Evolutionary conservation across 441 rosid species (phyloP), one percentile per base, ranked within the genome.

Genomic region (Macaranga tanarius): DNA sequence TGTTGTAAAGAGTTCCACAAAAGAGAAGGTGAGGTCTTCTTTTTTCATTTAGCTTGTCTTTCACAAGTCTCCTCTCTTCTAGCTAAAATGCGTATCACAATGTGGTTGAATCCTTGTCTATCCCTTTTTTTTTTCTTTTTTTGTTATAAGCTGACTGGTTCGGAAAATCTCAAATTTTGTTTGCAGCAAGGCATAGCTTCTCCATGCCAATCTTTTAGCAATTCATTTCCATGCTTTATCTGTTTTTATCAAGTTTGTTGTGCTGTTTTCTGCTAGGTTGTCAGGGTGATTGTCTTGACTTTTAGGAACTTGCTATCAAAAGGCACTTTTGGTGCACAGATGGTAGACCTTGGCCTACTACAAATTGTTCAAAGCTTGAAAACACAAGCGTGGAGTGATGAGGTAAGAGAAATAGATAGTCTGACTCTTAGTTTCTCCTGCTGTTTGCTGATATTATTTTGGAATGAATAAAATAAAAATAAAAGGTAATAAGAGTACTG

Each of bases 341-440:
- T 96, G 99, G 95, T 96, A 71, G 98, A 92, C 75, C 93, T 93
- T 78, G 97, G 98, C 62, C 86, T 96, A 76, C 97, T 87, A 64
- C 99, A 96, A 77, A 80, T 90, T 74, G 95, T 93, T 78, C 94
- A 93, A 81, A 92, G 86, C 85, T 84, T 96, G 75, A 93, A 93
- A 85, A 73, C 97, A 25, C 97, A 96, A 81, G 97, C 99, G 71
- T 96, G 99, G 99, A 93, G 96, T 83, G 99, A 96, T 75, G 97
- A 93, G 93, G 99, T 92, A 76, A 88, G 84, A 77, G 74, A 50
- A 66, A 28, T 64, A 50, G 23, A 62, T 19, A 5, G 52, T 57
- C 56, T 51, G 56, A 23, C 69, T 66, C 19, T 58, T 52, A 34
- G 52, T 58, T 58, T 44, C 66, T n/a, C 28, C n/a, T 17, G 34